Percentiles rank a stretch among this genome's conserved stretches.
phyloP scores from a whole-genome alignment of 106 monocot species.

The Acorus gramineus region DNA sequence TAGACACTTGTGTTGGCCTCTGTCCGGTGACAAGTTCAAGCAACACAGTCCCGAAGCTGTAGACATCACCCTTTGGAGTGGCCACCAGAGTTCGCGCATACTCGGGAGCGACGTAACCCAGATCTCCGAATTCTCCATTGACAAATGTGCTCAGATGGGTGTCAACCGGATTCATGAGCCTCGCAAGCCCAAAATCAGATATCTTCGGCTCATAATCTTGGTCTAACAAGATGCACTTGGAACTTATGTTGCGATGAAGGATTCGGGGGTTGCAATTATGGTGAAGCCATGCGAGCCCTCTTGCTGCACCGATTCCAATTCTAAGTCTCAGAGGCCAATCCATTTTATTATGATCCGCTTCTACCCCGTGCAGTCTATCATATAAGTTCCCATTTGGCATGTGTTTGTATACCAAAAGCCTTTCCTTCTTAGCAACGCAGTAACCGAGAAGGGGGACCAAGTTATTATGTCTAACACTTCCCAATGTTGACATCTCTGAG shows the following conservation, averaged over 20 bases:
- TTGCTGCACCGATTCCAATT: constrained; percentile 68
- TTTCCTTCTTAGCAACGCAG: constrained; percentile 67
- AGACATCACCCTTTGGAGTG: constrained; percentile 77
- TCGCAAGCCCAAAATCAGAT: constrained; percentile 81
- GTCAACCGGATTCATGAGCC: constrained; percentile 87
- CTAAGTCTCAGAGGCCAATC: constrained; percentile 69
- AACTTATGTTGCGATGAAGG: constrained; percentile 87
- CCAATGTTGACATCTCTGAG: constrained; percentile 75
- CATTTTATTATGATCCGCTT: constrained; percentile 12
- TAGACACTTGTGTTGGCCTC: constrained; percentile 57
- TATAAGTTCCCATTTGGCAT: constrained; percentile 61
- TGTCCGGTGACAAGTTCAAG: constrained; percentile 78
- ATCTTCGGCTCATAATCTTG: constrained; percentile 78
- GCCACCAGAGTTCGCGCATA: constrained; percentile 71
- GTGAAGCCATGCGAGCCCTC: constrained; percentile 89
- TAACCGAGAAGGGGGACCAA: constrained; percentile 68
- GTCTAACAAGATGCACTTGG: constrained; percentile 79
- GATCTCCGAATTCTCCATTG: constrained; percentile 86
- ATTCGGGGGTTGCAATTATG: constrained; percentile 86
- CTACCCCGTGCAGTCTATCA: constrained; percentile 35
- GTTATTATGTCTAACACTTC: constrained; percentile 48
- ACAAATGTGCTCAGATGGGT: constrained; percentile 91
- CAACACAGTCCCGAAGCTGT: constrained; percentile 69
- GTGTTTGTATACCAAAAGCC: constrained; percentile 63
- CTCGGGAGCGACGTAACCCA: constrained; percentile 85